Percentiles rank a stretch among this genome's conserved stretches.
Evolutionary conservation across 2,329 filamentous ascomycete species (phyloP).

Genomic region (Rachicladosporium sp.): DNA sequence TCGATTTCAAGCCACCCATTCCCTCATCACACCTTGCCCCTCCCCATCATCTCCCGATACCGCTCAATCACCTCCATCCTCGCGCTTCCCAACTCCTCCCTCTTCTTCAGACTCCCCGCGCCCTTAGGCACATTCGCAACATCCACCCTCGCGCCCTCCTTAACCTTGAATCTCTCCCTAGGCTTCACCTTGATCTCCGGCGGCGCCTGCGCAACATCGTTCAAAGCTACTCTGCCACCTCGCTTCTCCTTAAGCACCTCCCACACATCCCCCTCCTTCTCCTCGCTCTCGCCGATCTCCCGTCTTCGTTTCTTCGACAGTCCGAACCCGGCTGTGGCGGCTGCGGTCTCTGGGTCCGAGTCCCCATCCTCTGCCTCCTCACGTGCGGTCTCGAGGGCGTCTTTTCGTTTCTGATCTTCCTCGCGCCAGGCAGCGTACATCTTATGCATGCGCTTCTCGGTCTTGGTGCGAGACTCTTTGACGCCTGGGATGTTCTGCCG

Average conservation of each 20-base stretch:
- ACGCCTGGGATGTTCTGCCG: conserved; percentile 50
- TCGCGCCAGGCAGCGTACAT: conserved; percentile 55
- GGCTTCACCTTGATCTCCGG: conserved; percentile 52
- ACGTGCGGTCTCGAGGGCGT: conserved; percentile 58
- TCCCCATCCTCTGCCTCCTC: conserved; percentile 54
- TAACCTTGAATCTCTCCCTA: conserved; percentile 52
- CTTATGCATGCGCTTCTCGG: conserved; percentile 63
- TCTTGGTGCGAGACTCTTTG: conserved; percentile 62
- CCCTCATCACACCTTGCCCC: not conserved
- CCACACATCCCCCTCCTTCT: conserved; percentile 65
- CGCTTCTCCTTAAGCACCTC: conserved; percentile 56
- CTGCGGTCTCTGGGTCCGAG: conserved; percentile 34
- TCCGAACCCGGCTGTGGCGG: conserved; percentile 50
- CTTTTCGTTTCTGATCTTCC: conserved; percentile 66
- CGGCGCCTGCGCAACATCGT: conserved; percentile 60
- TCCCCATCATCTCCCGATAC: conserved; percentile 59
- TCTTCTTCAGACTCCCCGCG: conserved; percentile 57
- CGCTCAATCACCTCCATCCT: conserved; percentile 59
- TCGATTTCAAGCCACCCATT: too few species aligned
- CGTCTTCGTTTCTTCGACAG: conserved; percentile 22
- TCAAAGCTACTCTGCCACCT: conserved; percentile 38
- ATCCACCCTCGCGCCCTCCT: conserved; percentile 51
- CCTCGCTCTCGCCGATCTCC: conserved; percentile 36
- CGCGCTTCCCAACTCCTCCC: conserved; percentile 60
- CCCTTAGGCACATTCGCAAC: conserved; percentile 57